Percentiles rank a stretch among this genome's conserved stretches.
Evolutionary conservation across 2,329 filamentous ascomycete species (phyloP).

Genomic region (Penicillium sp.): DNA sequence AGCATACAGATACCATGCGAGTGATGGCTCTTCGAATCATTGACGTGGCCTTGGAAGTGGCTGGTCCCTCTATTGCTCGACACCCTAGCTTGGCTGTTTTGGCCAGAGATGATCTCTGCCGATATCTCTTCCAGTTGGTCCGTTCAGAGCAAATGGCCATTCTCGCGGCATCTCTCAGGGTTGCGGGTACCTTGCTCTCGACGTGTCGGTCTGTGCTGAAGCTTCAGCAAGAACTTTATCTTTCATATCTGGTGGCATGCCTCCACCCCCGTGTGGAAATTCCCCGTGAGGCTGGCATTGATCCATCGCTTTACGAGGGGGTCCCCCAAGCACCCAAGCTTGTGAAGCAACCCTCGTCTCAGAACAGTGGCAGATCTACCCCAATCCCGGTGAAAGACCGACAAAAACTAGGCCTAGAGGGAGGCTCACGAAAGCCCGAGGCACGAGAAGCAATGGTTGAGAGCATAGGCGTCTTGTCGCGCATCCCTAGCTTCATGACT

Average conservation of each 20-base stretch:
- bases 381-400: conserved; percentile 89
- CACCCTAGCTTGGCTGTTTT: conserved; percentile 83
- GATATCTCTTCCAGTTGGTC: conserved; percentile 92
- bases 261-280: conserved; percentile 93
- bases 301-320: conserved; percentile 84
- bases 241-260: conserved; percentile 91
- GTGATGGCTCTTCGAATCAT: conserved; percentile 97
- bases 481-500: conserved; percentile 90
- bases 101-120: conserved; percentile 88
- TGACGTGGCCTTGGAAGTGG: conserved; percentile 93
- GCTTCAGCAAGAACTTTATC: conserved; percentile 90
- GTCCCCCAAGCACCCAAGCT: conserved; percentile 88
- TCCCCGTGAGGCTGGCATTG: conserved; percentile 81
- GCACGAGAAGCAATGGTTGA: conserved; percentile 98
- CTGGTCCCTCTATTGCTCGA: conserved; percentile 87
- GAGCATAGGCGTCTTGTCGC: conserved; percentile 81
- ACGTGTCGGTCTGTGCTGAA: conserved; percentile 89
- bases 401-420: conserved; percentile 87
- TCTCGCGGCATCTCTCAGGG: conserved; percentile 84
- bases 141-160: conserved; percentile 95
- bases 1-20: conserved; percentile 90
- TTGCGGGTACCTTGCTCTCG: conserved; percentile 82
- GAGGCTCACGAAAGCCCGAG: conserved; percentile 85
- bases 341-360: conserved; percentile 72
- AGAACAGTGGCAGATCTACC: conserved; percentile 77